Evolutionary conservation across 306 rosid species (phyloP).

Genomic region (Acacia crassicarpa): DNA sequence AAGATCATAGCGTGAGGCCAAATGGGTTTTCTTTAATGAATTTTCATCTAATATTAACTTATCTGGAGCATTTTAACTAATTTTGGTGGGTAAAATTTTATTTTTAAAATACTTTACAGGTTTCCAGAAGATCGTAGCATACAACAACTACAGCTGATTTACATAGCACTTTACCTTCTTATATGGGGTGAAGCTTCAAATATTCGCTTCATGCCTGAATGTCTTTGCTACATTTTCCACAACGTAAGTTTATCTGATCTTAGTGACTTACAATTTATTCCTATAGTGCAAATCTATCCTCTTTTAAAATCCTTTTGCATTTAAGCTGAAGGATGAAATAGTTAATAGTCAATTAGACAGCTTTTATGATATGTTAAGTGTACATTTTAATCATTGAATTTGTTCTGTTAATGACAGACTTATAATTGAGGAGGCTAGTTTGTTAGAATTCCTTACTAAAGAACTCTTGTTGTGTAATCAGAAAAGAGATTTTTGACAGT

Average conservation of each 20-base stretch:
- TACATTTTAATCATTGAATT: background rate
- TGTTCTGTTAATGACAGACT: background rate
- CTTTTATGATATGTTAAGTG: background rate
- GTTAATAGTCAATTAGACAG: background rate
- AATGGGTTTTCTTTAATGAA: slow-evolving; percentile 20
- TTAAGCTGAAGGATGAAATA: background rate
- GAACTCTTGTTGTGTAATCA: background rate
- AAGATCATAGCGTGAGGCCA: slow-evolving; percentile 26
- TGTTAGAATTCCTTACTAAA: background rate
- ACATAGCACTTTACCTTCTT: slow-evolving; percentile 91
- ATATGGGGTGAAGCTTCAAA: slow-evolving; percentile 99
- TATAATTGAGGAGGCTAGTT: background rate
- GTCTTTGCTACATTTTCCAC: slow-evolving; percentile 95
- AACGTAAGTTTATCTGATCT: slow-evolving; percentile 48
- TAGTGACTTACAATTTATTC: slow-evolving; percentile 20
- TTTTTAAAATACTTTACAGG: slow-evolving; percentile 41
- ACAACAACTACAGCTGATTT: slow-evolving; percentile 73
- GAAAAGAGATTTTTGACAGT: background rate
- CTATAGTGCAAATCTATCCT: slow-evolving; percentile 18
- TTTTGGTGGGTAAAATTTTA: slow-evolving; percentile 18
- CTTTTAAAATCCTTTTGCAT: background rate
- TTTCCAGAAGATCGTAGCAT: slow-evolving; percentile 37
- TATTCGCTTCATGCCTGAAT: slow-evolving; percentile 98
- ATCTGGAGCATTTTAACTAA: slow-evolving; percentile 29
- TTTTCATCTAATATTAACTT: slow-evolving; percentile 20